Evolutionary conservation across 2,329 filamentous ascomycete species (phyloP).

Genomic region (Dactylellina leptospora): DNA sequence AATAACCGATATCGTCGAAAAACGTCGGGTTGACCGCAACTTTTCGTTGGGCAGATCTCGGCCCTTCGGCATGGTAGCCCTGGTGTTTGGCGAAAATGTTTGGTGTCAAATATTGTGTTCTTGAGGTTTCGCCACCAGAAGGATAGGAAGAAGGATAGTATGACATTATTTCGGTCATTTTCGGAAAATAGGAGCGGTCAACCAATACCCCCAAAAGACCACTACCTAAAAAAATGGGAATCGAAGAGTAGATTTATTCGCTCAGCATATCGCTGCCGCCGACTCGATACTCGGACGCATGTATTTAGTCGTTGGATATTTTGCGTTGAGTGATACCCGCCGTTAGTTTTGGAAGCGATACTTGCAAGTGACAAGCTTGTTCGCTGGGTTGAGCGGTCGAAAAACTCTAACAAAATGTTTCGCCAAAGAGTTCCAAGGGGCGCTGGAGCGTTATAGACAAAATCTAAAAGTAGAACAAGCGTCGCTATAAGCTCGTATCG

Average conservation of each 20-base stretch:
- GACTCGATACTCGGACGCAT: background rate
- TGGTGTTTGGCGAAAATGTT: conserved; percentile 22
- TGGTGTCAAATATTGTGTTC: conserved; percentile 28
- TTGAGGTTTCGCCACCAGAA: conserved; percentile 23
- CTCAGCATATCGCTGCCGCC: background rate
- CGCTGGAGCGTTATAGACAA: conserved; percentile 14
- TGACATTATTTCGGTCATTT: conserved; percentile 48
- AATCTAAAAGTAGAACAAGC: conserved; percentile 25
- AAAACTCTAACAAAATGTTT: background rate
- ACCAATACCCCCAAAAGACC: no score
- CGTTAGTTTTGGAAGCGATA: no score
- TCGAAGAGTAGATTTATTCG: background rate
- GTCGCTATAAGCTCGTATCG: conserved; percentile 18
- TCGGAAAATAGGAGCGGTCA: no score
- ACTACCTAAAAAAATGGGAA: no score
- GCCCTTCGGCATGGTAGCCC: conserved; percentile 5
- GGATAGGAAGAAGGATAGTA: conserved; percentile 41
- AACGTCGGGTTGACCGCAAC: conserved; percentile 48
- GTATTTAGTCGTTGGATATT: background rate
- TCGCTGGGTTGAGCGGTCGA: no score
- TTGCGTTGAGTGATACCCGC: conserved; percentile 22
- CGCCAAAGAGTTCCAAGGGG: conserved; percentile 23
- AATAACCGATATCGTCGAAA: conserved; percentile 36
- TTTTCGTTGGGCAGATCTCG: conserved; percentile 22
- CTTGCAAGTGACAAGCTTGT: no score